Percentiles rank a stretch among this genome's conserved stretches.
Conservation (phyloP, 768 basidiomycete genomes). For the Termitomyces sp. region DNA sequence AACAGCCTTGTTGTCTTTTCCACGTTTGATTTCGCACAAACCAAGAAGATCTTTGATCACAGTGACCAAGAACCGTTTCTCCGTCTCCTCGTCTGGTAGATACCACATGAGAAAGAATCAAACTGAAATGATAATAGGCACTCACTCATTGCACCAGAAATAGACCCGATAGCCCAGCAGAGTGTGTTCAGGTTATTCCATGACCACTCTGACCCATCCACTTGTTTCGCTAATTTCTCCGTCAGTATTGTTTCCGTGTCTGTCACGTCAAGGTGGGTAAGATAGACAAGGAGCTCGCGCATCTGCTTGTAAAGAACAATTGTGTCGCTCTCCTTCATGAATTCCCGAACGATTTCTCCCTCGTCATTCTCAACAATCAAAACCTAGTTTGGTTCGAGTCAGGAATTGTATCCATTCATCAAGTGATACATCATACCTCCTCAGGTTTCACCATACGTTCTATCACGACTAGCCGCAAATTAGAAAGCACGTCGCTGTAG, state of each 20-base stretch:
- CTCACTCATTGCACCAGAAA: slow-evolving; percentile 98
- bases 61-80: slow-evolving; percentile 97
- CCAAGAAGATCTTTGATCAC: slow-evolving; percentile 99
- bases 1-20: slow-evolving; percentile 99
- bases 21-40: slow-evolving; percentile 95
- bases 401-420: not conserved
- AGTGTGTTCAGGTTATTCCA: slow-evolving; percentile 99
- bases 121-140: slow-evolving; percentile 16
- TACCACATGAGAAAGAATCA: not conserved
- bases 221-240: slow-evolving; percentile 95
- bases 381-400: slow-evolving; percentile 45
- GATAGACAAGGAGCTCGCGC: slow-evolving; percentile 95
- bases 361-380: slow-evolving; percentile 99
- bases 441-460: slow-evolving; percentile 99
- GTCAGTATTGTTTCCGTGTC: slow-evolving; percentile 98
- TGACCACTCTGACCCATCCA: slow-evolving; percentile 97
- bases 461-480: slow-evolving; percentile 91
- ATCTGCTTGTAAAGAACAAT: slow-evolving; percentile 99
- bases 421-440: slow-evolving; percentile 53
- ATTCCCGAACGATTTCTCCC: slow-evolving; percentile 98
- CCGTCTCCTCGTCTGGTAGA: slow-evolving; percentile 87
- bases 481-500: slow-evolving; percentile 91
- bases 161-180: slow-evolving; percentile 99
- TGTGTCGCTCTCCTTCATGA: slow-evolving; percentile 98
- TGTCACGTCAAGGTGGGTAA: slow-evolving; percentile 92